Conservation (phyloP, 176 grass and related monocot genomes). For the Musa beccarii region DNA sequence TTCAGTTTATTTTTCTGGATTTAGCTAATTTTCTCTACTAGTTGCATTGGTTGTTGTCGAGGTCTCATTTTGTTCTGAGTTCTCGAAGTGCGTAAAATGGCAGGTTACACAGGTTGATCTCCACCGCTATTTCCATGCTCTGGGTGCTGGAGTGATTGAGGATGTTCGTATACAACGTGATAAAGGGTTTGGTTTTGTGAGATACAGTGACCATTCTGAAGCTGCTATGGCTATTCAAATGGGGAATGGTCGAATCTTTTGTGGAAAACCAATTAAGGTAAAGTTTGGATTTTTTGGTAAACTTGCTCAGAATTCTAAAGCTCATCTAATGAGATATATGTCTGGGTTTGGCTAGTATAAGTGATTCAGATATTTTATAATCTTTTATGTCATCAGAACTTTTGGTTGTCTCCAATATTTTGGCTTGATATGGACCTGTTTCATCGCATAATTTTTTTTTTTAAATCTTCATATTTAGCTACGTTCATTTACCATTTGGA, state of each 20-base stretch:
- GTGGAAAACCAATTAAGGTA: constrained; percentile 88
- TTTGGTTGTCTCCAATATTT: too few relatives aligned
- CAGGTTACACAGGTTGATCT: constrained; percentile 58
- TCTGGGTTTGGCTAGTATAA: too few relatives aligned
- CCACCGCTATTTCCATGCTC: constrained; percentile 71
- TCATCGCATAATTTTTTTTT: neutral
- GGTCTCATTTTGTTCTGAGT: neutral
- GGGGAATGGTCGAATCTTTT: constrained; percentile 55
- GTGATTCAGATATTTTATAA: too few relatives aligned
- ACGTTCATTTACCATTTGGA: too few relatives aligned
- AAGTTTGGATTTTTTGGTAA: neutral
- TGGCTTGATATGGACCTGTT: neutral
- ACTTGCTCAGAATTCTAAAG: neutral
- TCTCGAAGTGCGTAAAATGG: neutral
- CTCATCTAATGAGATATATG: too few relatives aligned
- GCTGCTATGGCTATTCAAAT: constrained; percentile 86
- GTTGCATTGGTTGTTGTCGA: neutral
- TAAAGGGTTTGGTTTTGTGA: constrained; percentile 96
- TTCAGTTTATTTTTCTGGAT: neutral
- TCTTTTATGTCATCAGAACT: too few relatives aligned
- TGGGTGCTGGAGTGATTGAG: constrained; percentile 75
- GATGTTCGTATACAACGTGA: constrained; percentile 85
- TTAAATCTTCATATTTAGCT: too few relatives aligned
- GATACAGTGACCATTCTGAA: constrained; percentile 82
- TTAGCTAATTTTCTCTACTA: neutral